Evolutionary conservation across 2,329 filamentous ascomycete species (phyloP).

Genomic region (Fusarium sp.): DNA sequence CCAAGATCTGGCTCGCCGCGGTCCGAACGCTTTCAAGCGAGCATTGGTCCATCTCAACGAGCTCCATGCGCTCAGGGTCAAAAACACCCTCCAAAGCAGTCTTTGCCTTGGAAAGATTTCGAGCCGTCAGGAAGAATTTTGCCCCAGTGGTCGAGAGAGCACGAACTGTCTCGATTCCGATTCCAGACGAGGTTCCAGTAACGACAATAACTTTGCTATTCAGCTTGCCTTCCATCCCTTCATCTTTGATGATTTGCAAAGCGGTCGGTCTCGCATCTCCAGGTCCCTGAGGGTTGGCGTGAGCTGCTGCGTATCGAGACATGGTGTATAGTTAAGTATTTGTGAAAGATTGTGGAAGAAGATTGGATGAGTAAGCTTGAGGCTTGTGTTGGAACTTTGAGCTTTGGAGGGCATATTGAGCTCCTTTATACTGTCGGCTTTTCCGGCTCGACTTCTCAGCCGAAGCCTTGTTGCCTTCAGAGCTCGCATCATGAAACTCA

Average conservation of each 20-base stretch:
- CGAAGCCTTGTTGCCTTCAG: no score
- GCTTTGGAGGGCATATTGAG: background rate
- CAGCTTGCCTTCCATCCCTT: slow-evolving; percentile 46
- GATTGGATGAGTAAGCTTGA: background rate
- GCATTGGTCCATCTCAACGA: slow-evolving; percentile 38
- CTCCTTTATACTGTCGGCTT: background rate
- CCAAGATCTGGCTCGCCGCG: slow-evolving; percentile 32
- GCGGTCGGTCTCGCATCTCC: slow-evolving; percentile 54
- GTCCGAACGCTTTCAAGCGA: slow-evolving; percentile 36
- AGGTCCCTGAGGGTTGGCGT: slow-evolving; percentile 8
- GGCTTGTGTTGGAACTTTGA: no score
- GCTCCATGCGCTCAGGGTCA: slow-evolving; percentile 21
- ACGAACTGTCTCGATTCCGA: slow-evolving; percentile 58
- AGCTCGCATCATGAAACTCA: background rate
- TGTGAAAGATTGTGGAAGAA: no score
- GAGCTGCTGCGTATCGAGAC: slow-evolving; percentile 12
- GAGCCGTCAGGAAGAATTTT: slow-evolving; percentile 37
- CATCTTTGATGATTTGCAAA: slow-evolving; percentile 52
- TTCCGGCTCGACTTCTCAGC: no score
- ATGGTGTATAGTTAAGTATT: slow-evolving; percentile 6
- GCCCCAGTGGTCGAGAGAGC: slow-evolving; percentile 55
- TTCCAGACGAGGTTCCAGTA: slow-evolving; percentile 56
- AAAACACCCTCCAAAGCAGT: slow-evolving; percentile 19
- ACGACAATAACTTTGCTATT: slow-evolving; percentile 52
- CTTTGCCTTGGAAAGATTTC: slow-evolving; percentile 33